Base-by-base conservation (phyloP, 1,284 basidiomycete genomes). In the Rhodotorula sp. region DNA sequence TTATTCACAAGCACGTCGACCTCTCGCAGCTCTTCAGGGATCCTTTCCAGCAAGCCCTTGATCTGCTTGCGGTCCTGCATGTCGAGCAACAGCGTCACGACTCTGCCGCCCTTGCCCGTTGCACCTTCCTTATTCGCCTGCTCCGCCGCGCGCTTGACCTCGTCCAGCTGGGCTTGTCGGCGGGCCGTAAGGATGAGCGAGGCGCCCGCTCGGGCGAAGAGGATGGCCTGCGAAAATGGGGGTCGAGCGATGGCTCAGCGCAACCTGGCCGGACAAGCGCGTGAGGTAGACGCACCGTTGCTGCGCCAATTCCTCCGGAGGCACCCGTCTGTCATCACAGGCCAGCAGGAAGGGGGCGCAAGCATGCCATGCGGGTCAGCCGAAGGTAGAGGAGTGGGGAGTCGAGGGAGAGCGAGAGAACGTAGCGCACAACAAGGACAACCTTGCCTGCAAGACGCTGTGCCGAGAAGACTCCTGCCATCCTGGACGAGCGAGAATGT, bases 1-100 rank as follows among this genome's bases (percentile, higher is more conserved):
- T 93, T 92, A 81, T 92, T 92, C 66, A 92, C 90, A 34, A 65
- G 86, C 62, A 92, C 84, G 77, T 92, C 90, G 57, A 92, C 82
- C 58, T 86, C 54, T n/a, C 56, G 55, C 36, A 74, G 59, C 39
- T 88, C 86, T 51, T 82, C 76, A 0, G 90, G 90, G 22, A 92
- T 82, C 72, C 87, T 86, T 51, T 87, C 85, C 81, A 87, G 85
- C 20, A 93, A 81, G 17, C 82, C 80, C 2, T 86, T 84, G 64
- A 92, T 84, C 76, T 90, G 89, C 54, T 81, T 77, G 76, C 85
- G 86, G 80, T 93, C 89, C 44, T 87, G 86, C 48, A 94, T 86
- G 78, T 94, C 91, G 36, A 92, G 81, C 70, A 85, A 84, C 36
- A 93, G 80, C 22, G 85, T 80, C 4, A 85, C 84, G 73, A 92